These are phyloP conservation scores for Letharia lupina DNA, from an alignment of 495 filamentous ascomycete species.

Conservation along the genomic window DNA sequence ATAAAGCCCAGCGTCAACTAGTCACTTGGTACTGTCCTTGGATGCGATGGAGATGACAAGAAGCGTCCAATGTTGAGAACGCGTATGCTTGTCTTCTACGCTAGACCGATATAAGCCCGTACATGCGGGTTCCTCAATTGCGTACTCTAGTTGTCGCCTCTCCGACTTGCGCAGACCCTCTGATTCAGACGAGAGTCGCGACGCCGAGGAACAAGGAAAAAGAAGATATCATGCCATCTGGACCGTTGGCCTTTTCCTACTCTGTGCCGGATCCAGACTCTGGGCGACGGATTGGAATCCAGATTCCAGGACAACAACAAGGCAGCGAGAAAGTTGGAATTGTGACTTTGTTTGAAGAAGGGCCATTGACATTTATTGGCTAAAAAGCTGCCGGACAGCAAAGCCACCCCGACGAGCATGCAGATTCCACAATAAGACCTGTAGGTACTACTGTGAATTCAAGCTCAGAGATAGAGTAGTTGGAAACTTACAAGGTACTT, in stretches of 20 bases:
- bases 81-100: neutral
- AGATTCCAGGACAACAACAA: neutral
- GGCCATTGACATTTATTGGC: neutral
- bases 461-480: too few relatives aligned
- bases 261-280: neutral
- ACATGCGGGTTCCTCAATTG: neutral
- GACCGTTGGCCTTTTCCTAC: neutral
- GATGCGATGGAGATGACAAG: neutral
- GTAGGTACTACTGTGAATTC: too few relatives aligned
- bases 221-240: neutral
- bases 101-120: neutral
- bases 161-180: neutral
- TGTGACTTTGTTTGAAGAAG: neutral
- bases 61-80: neutral
- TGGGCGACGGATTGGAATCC: neutral
- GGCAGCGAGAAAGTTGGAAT: neutral
- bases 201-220: neutral
- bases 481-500: too few relatives aligned
- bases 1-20: neutral
- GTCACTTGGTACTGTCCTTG: neutral
- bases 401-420: neutral
- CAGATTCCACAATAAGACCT: too few relatives aligned
- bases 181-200: neutral
- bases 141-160: conserved; percentile 2
- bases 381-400: neutral